Evolutionary conservation across 768 basidiomycete species (phyloP), one percentile per base, ranked within the genome.

Genomic region (Boletus edulis): DNA sequence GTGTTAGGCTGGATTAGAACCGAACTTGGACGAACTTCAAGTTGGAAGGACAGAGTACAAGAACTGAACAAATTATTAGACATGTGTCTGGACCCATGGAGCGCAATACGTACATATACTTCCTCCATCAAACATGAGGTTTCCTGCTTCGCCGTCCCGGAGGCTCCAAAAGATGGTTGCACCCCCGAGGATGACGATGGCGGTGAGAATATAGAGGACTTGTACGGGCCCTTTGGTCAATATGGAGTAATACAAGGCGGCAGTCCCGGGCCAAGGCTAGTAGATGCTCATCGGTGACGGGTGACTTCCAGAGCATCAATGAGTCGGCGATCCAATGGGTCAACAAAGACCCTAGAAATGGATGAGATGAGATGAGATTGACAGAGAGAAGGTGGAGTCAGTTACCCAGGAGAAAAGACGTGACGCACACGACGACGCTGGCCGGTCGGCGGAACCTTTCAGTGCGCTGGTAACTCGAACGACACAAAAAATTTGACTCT

Each of bases 241-340:
- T 54, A 90, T 83, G 35, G 87, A 81, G 68, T 94, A 94, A 70
- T 94, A 94, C 49, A 80, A 74, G 8, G 91, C 91, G 3, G 91
- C 86, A 9, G 84, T 87, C 86, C 89, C n/a, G n/a, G n/a, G n/a
- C n/a, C n/a, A n/a, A n/a, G n/a, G n/a, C n/a, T n/a, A n/a, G 90
- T 13, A 94, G 78, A 60, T 88, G 83, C 58, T 85, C 84, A 62
- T 94, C 90, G n/a, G 88, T 92, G 62, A 86, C 79, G 41, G 91
- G 90, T 13, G 88, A 83, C 74, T 89, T 91, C 91, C 91, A 94
- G 39, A 94, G 78, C 34, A 91, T 94, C 49, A 91, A 75, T 2
- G 90, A 92, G 76, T 94, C 91, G n/a, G 91, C 91, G 58, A 91
- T 92, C 91, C 91, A 94, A 67, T 94, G 87, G 35, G 90, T 92